These are phyloP conservation scores for Talaromyces sp. DNA, from an alignment of 2,329 filamentous ascomycete species.

Conservation along the genomic window DNA sequence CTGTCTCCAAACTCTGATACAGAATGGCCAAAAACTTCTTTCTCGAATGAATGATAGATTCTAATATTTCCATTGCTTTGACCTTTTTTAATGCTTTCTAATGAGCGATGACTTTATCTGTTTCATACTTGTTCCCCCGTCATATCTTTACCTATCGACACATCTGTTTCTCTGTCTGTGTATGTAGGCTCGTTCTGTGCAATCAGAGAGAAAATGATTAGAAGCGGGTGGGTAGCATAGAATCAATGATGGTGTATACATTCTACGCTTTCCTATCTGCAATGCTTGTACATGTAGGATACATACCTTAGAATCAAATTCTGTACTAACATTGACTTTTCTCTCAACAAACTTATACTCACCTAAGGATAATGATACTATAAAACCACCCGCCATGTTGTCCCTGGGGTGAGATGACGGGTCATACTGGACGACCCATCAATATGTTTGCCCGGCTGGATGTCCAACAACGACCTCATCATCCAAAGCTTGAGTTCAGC, in stretches of 20 bases:
- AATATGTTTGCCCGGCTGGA: too few relatives aligned
- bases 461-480: too few relatives aligned
- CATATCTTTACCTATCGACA: neutral
- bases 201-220: neutral
- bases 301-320: too few relatives aligned
- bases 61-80: neutral
- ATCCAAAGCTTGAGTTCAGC: too few relatives aligned
- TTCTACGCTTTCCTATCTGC: neutral
- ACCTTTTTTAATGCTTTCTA: slow-evolving; percentile 9
- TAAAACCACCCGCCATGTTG: too few relatives aligned
- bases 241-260: neutral
- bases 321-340: too few relatives aligned
- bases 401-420: too few relatives aligned
- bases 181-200: neutral
- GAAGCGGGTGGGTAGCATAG: neutral
- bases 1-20: slow-evolving; percentile 65
- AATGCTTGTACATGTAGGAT: too few relatives aligned
- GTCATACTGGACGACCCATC: too few relatives aligned
- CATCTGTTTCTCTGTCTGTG: neutral
- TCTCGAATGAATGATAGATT: neutral
- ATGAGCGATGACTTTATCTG: slow-evolving; percentile 18
- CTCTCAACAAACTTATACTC: too few relatives aligned
- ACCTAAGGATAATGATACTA: too few relatives aligned
- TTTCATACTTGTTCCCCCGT: neutral
- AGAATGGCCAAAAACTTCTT: neutral